Percentiles rank a stretch among this genome's conserved stretches.
These are phyloP conservation scores for Blastobotrys malaysiensis DNA, from an alignment of 1,139 yeast species.

Conservation along the genomic window DNA sequence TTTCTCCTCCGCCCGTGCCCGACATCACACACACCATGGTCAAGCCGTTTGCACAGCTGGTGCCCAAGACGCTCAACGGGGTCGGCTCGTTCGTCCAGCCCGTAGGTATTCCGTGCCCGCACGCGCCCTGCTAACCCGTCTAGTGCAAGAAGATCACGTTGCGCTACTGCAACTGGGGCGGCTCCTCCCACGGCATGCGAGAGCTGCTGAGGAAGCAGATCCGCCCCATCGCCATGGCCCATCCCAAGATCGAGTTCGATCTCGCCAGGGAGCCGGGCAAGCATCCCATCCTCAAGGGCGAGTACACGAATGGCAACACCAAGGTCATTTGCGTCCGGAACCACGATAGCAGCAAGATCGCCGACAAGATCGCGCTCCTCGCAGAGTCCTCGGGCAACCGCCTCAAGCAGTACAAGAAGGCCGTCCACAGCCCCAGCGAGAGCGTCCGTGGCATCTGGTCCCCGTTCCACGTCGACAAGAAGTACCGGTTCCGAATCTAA, in stretches of 20 bases:
- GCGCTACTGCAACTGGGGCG: constrained; percentile 92
- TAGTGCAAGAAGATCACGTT: constrained; percentile 62
- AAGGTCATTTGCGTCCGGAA: constrained; percentile 63
- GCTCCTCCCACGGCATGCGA: constrained; percentile 81
- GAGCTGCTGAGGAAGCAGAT: constrained; percentile 58
- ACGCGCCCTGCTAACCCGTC: background rate
- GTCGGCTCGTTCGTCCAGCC: constrained; percentile 72
- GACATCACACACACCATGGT: constrained; percentile 22
- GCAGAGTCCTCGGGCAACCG: constrained; percentile 58
- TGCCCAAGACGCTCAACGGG: constrained; percentile 57
- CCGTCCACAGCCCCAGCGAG: constrained; percentile 71
- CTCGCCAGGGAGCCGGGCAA: constrained; percentile 60
- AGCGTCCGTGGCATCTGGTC: constrained; percentile 98
- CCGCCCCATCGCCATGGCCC: constrained; percentile 43
- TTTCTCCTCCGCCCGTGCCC: background rate
- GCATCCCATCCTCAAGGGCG: constrained; percentile 74
- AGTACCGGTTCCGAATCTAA: constrained; percentile 61
- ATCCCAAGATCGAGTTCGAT: constrained; percentile 68
- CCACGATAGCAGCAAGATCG: constrained; percentile 47
- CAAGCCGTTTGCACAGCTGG: constrained; percentile 20
- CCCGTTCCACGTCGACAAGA: constrained; percentile 77
- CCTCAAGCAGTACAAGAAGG: constrained; percentile 57
- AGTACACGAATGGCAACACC: constrained; percentile 44
- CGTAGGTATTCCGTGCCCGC: constrained; percentile 3
- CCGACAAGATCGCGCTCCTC: constrained; percentile 48